Base-by-base conservation (phyloP, 106 monocot genomes). In the Alisma plantagoaquatica region DNA sequence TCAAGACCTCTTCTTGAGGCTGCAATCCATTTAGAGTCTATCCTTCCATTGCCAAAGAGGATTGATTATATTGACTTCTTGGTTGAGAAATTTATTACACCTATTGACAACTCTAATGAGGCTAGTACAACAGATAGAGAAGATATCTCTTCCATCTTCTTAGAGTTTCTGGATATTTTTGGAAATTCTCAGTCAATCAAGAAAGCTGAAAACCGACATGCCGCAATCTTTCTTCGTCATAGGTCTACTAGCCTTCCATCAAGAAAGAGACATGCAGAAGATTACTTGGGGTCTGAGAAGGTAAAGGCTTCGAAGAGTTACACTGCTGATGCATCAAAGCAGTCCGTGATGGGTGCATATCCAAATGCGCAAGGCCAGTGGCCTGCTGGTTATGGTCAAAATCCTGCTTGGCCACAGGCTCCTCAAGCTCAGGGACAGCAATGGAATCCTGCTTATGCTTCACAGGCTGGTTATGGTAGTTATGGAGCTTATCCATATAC, bases 111-210 rank as follows among this genome's bases (percentile, higher is more conserved):
- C 54, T 48, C 72, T 18, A 53, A 54, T 48, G 25, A 61, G 29
- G 62, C 80, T 41, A 84, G 66, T 64, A 58, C 73, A 17, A 42
- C 63, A 31, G 88, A 84, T 23, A 77, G 78, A 58, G 94, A 96
- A 64, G 88, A 96, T 23, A 47, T 96, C 44, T 96, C 94, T 16
- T n/a, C n/a, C n/a, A n/a, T n/a, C n/a, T n/a, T n/a, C n/a, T 5
- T 43, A 54, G 65, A 98, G 96, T 98, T 98, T 65, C 60, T 98
- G 51, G 96, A 98, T 85, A 51, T 82, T 30, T 98, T 98, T 77
- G 96, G 96, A 55, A 75, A 89, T 60, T 44, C 65, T 21, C 66
- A 70, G 14, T 62, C 74, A 1, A 78, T 88, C 23, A 98, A 82
- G 63, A 89, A 79, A 74, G 89, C 96, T 19, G 70, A 64, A 4